These are phyloP conservation scores for Cryptosporidium viatorum DNA, from an alignment of 169 alveolate genomes.

Conservation along the genomic window DNA sequence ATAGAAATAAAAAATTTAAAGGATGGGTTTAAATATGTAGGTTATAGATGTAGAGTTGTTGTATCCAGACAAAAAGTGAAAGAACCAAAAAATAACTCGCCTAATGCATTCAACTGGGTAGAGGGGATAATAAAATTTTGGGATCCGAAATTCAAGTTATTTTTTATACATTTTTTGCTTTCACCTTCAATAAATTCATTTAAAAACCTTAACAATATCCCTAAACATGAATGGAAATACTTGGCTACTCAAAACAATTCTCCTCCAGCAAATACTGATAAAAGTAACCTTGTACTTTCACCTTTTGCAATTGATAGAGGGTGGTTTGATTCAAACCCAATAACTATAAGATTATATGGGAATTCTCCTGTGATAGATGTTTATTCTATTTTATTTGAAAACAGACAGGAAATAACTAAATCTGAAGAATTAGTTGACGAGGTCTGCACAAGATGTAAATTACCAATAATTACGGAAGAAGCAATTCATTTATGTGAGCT, in stretches of 20 bases:
- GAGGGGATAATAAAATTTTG: conserved; percentile 67
- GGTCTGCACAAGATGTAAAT: conserved; percentile 27
- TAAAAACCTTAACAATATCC: background rate
- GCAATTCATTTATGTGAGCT: background rate
- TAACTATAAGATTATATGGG: conserved; percentile 40
- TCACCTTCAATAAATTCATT: conserved; percentile 17
- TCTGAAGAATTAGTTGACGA: background rate
- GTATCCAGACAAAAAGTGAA: conserved; percentile 47
- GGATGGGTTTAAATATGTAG: conserved; percentile 71
- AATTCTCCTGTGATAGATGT: background rate
- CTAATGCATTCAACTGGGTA: conserved; percentile 58
- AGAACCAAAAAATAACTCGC: background rate
- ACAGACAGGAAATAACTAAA: background rate
- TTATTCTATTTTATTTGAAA: background rate
- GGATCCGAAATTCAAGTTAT: conserved; percentile 68
- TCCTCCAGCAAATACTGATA: conserved; percentile 25
- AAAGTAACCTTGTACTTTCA: conserved; percentile 32
- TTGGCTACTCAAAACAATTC: conserved; percentile 46
- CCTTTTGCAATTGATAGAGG: conserved; percentile 76
- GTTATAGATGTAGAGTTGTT: conserved; percentile 59
- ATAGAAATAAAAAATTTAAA: conserved; percentile 17
- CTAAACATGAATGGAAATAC: conserved; percentile 55
- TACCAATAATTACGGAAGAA: background rate
- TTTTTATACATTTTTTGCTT: conserved; percentile 53
- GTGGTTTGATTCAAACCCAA: conserved; percentile 69